phyloP scores from a whole-genome alignment of 352 stramenopile species.

The Pythium pyrilobum region DNA sequence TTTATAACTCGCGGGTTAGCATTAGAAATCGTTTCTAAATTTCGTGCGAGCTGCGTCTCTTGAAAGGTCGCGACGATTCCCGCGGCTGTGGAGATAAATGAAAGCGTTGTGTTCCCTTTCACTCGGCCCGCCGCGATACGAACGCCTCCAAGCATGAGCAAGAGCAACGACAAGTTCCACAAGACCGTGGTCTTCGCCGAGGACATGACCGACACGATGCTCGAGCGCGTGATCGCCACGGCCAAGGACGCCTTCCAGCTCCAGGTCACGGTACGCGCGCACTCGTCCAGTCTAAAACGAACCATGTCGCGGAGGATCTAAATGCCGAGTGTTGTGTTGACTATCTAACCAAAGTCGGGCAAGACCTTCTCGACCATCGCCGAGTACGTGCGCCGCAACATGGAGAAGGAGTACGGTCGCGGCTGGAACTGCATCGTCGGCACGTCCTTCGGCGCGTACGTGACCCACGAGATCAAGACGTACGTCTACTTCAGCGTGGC shows the following conservation, averaged over 20 bases:
- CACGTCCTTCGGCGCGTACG: conserved; percentile 89
- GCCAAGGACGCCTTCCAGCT: conserved; percentile 90
- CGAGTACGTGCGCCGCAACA: conserved; percentile 88
- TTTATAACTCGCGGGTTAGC: too few species aligned
- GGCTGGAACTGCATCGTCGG: conserved; percentile 94
- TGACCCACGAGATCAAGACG: conserved; percentile 95
- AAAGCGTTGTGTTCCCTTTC: too few species aligned
- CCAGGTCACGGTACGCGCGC: conserved; percentile 59
- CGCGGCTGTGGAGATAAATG: too few species aligned
- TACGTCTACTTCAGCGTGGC: conserved; percentile 95
- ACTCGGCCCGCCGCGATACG: too few species aligned
- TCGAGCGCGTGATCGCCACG: conserved; percentile 86
- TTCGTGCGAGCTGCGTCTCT: too few species aligned
- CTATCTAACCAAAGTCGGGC: conserved; percentile 49
- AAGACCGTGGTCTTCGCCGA: conserved; percentile 93
- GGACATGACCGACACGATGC: conserved; percentile 94
- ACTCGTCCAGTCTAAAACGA: background rate
- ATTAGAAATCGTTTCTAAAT: too few species aligned
- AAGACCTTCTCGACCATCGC: conserved; percentile 92
- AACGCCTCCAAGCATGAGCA: conserved; percentile 25
- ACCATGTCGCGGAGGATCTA: too few species aligned
- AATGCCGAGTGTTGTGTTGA: too few species aligned
- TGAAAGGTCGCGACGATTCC: too few species aligned
- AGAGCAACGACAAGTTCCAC: conserved; percentile 83
- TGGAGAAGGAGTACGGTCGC: conserved; percentile 90